These are phyloP conservation scores for Mucor ambiguus DNA, from an alignment of 371 early-diverging fungal species.

Conservation along the genomic window DNA sequence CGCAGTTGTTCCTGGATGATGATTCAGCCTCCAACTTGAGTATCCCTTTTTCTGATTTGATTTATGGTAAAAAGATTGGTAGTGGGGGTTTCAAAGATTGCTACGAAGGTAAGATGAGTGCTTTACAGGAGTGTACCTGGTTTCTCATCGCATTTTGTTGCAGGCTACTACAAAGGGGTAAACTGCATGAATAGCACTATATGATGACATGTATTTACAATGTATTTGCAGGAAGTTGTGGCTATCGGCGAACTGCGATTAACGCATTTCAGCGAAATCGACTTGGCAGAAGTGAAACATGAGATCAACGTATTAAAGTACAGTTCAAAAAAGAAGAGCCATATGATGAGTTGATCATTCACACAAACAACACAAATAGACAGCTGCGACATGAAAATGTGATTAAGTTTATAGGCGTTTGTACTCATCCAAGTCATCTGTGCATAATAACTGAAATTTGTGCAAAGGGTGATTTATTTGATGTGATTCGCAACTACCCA, in stretches of 20 bases:
- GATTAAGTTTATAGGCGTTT: conserved; percentile 78
- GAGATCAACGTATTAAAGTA: conserved; percentile 81
- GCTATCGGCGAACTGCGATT: conserved; percentile 76
- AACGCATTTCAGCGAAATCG: conserved; percentile 63
- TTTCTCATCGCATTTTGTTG: not conserved
- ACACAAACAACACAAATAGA: conserved; percentile 28
- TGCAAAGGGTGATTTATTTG: conserved; percentile 75
- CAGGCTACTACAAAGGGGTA: conserved; percentile 57
- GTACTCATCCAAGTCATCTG: conserved; percentile 66
- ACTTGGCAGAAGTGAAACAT: conserved; percentile 75
- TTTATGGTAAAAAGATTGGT: conserved; percentile 67
- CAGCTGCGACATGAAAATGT: conserved; percentile 83
- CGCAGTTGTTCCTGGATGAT: conserved; percentile 52
- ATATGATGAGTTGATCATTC: conserved; percentile 2
- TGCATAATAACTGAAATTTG: conserved; percentile 81
- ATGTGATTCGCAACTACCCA: conserved; percentile 68
- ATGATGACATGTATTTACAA: not conserved
- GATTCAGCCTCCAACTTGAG: conserved; percentile 40
- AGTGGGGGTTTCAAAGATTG: conserved; percentile 85
- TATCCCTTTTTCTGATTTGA: conserved; percentile 63
- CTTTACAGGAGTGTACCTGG: not conserved
- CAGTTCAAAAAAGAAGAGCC: conserved; percentile 4
- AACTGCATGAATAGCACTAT: not conserved
- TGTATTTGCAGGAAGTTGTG: conserved; percentile 51
- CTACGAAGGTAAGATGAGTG: conserved; percentile 49